Evolutionary conservation across 805 yeast genomes (phyloP).

Genomic region (Torulaspora microellipsoides): DNA sequence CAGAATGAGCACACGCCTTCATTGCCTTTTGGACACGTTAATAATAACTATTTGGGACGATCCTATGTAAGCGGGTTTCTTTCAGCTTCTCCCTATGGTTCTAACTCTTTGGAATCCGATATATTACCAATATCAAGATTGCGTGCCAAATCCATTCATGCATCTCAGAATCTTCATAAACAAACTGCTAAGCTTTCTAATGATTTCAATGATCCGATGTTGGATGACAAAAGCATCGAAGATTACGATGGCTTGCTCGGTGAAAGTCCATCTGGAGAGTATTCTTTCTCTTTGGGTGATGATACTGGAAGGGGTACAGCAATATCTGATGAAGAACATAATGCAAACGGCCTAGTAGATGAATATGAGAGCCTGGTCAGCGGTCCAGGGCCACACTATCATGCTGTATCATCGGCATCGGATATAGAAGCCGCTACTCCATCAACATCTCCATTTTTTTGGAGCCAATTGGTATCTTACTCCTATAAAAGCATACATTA

Average conservation of each 20-base stretch:
- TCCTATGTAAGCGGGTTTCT: slow-evolving; percentile 29
- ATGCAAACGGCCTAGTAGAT: not conserved
- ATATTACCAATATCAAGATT: slow-evolving; percentile 14
- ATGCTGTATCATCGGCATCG: slow-evolving; percentile 6
- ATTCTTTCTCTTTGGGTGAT: not conserved
- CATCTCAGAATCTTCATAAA: slow-evolving; percentile 27
- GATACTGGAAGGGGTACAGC: not conserved
- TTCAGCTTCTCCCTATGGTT: slow-evolving; percentile 20
- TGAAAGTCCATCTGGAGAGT: not conserved
- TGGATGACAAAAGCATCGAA: slow-evolving; percentile 15
- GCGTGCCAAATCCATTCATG: slow-evolving; percentile 24
- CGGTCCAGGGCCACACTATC: slow-evolving; percentile 7
- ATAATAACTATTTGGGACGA: slow-evolving; percentile 25
- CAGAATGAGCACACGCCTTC: slow-evolving; percentile 5
- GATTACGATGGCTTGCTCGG: not conserved
- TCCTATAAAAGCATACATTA: slow-evolving; percentile 20
- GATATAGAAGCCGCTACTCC: not conserved
- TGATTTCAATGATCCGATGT: slow-evolving; percentile 21
- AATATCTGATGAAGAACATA: not conserved
- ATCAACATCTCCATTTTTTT: not conserved
- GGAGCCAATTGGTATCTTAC: not conserved
- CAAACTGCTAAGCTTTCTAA: slow-evolving; percentile 34
- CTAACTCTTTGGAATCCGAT: slow-evolving; percentile 6
- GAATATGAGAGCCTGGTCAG: slow-evolving; percentile 9
- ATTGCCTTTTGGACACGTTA: slow-evolving; percentile 3